Base-by-base conservation (phyloP, 441 rosid species). In the Brassica balearica region DNA sequence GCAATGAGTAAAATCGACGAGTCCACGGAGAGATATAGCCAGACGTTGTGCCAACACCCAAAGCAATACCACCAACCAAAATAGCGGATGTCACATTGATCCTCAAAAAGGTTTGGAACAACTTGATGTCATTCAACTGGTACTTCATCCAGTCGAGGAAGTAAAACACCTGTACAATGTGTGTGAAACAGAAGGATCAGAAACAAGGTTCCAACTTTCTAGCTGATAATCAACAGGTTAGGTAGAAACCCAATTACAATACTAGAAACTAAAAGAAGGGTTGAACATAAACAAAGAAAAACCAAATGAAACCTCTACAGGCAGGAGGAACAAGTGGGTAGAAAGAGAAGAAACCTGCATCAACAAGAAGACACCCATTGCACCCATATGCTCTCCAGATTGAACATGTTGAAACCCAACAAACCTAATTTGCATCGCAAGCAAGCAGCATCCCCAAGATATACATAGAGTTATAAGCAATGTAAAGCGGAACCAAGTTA, bases 21-120 rank as follows among this genome's bases (percentile, higher is more conserved):
- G 99, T 92, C 98, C 99, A 96, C 1, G 99, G 99, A 77, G 97
- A 93, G 82, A 96, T 96, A 75, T 96, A 96, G 61, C 98, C 99
- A 81, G 99, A 91, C 29, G 95, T 93, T 2, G 86, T 91, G 75
- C 99, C 99, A 9, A 96, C 82, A 74, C 95, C 99, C 41, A 96
- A 82, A 36, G 98, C 97, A 78, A 96, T 11, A 56, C 85, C 88
- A 77, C 97, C 97, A 60, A 89, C 88, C 64, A 85, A 87, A 2
- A 92, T 89, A 11, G 97, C 88, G 6, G 85, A 85, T 62, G 94
- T 91, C 77, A 96, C 93, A 4, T 91, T 89, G 78, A 89, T 89
- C 86, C 86, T 92, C 88, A 96, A 82, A 82, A 96, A 92, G 32
- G 94, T 91, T 86, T 90, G 90, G 80, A 96, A 96, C 85, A 89